Conservation (phyloP, 2,329 filamentous ascomycete genomes). For the Aspergillus fijiensis region DNA sequence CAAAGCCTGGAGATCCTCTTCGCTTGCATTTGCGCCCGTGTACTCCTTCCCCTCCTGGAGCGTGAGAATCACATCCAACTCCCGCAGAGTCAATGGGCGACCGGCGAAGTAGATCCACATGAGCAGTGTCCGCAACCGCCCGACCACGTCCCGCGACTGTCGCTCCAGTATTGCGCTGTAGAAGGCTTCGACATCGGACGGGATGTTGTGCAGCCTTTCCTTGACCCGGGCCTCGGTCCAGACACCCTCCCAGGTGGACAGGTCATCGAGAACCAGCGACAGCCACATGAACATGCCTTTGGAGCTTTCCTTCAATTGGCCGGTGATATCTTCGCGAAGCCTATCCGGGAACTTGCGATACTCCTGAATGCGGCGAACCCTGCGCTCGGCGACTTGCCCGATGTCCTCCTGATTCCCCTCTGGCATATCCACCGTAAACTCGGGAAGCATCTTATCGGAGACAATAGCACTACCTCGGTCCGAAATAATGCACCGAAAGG, state of each 20-base stretch:
- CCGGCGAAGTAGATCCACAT: not conserved
- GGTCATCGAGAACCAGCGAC: not conserved
- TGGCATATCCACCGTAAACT: not conserved
- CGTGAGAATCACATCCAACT: not conserved
- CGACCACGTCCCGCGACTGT: not conserved
- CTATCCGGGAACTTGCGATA: not conserved
- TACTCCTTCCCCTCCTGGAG: not conserved
- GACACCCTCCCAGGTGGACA: not conserved
- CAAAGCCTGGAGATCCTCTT: not conserved
- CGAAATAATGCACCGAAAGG: not conserved
- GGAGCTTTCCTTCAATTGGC: not conserved
- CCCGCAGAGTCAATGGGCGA: not conserved
- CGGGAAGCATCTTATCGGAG: not conserved
- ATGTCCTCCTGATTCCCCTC: not conserved
- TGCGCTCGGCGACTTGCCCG: not conserved
- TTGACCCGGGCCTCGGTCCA: not conserved
- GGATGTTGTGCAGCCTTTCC: slow-evolving; percentile 3
- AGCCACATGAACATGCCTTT: slow-evolving; percentile 9
- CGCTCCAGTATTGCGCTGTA: not conserved
- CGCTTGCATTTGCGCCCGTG: not conserved
- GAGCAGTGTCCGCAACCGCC: not conserved
- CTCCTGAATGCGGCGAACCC: not conserved
- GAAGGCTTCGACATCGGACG: not conserved
- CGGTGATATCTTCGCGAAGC: not conserved
- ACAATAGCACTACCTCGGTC: not conserved